Evolutionary conservation across 2,329 filamentous ascomycete species (phyloP), one percentile per base, ranked within the genome.

Genomic region (Didymella glomerata): DNA sequence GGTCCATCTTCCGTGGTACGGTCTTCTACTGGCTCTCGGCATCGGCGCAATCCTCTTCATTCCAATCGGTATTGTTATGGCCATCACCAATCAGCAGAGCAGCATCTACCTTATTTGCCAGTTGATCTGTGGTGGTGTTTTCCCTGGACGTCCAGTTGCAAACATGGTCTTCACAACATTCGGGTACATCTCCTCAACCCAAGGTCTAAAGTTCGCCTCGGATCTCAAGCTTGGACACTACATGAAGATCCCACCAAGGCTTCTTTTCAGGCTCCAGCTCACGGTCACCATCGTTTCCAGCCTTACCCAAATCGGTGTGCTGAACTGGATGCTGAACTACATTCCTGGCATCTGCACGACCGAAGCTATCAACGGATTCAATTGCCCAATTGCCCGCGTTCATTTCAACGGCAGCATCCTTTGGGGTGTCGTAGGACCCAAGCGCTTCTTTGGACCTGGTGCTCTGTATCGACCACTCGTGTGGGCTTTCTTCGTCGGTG

Each of bases 161-260:
- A 95, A 96, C 76, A 96, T 96, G 92, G 91, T 96, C 34, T 96
- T 96, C 69, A 91, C 94, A 47, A 95, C 91, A 0, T 96, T 95
- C 74, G 92, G 91, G 62, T 96, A 95, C 59, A 95, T 95, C 71
- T 93, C 90, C 4, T 93, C 90, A 0, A 90, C 91, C 0, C 92
- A 96, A 78, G 92, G 92, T 27, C 90, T 96, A 75, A 95, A 96
- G 73, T 96, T 96, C 73, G 90, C 91, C 1, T 89, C 90, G 2
- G 92, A 96, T 74, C 83, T 96, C 49, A 96, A 96, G 77, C 85
- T 96, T 0, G 92, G 90, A 13, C 90, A 93, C 72, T 93, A 94
- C 77, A 93, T 93, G 90, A 93, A 93, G 76, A 91, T 94, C 14
- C 91, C 91, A 1, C 91, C 90, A 0, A 85, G 89, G n/a, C 88